Base-by-base conservation (phyloP, 2,329 filamentous ascomycete genomes). In the Diaporthe sp. region DNA sequence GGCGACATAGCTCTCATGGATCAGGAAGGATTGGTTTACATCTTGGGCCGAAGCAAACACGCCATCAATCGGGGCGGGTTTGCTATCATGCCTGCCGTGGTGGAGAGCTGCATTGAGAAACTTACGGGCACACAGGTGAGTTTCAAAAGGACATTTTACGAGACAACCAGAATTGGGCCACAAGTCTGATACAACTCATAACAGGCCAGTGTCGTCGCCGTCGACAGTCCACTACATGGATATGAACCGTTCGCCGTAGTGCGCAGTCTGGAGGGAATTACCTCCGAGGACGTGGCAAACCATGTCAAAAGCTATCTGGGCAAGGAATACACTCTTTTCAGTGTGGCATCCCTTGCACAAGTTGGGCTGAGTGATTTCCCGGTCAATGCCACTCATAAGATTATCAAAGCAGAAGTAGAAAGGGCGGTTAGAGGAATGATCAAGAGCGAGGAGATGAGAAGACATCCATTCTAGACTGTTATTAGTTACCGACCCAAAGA, bases 41-140 rank as follows among this genome's bases (percentile, higher is more conserved):
- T 60, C 13, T 40, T 60, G 33, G 55, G 55, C 55, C 33, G 55
- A 25, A 60, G 55, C 55, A 60, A 38, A 33, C 33, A 60, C n/a
- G 55, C 55, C 12, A 55, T 55, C 13, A 35, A 40, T 38, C 55
- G 33, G 10, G 10, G 4, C 10, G 55, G 55, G 13, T 60, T 38
- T 40, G 33, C 55, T n/a, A 60, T 60, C 30, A 60, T 60, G 33
- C 55, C 55, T 6, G 55, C 55, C 4, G 22, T 60, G 6, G 22
- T 60, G 2, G 55, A 60, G 33, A 60, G 55, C 55, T 60, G 55
- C 33, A 40, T 40, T 15, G 55, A 60, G 55, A 25, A 60, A 4
- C 13, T 60, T 38, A 60, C 55, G 9, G 55, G 55, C 19, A 33
- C 33, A 60, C 55, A 60, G 55, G 55, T 60, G 22, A 60, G 55